These are phyloP conservation scores for Penicillium expansum DNA, from an alignment of 2,329 filamentous ascomycete genomes.

Conservation along the genomic window DNA sequence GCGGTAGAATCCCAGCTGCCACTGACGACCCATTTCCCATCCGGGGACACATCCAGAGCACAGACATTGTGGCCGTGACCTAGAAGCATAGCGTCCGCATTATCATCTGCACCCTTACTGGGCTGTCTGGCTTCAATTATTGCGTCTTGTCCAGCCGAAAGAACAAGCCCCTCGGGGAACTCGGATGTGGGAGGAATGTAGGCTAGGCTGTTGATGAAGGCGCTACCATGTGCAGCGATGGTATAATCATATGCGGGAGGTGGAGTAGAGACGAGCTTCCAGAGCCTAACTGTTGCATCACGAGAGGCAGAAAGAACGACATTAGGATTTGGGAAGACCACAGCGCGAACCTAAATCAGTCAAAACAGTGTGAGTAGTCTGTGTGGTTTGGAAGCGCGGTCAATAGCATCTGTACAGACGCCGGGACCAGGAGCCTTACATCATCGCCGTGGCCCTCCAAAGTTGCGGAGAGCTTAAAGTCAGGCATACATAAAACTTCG, in stretches of 20 bases:
- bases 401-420: constrained; percentile 15
- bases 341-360: constrained; percentile 72
- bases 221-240: constrained; percentile 74
- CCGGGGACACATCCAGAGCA: constrained; percentile 72
- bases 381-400: constrained; percentile 13
- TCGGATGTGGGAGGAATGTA: constrained; percentile 68
- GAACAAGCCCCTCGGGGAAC: constrained; percentile 74
- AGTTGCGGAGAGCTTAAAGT: constrained; percentile 91
- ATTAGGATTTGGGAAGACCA: constrained; percentile 71
- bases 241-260: constrained; percentile 72
- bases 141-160: constrained; percentile 86
- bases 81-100: constrained; percentile 80
- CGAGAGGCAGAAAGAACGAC: constrained; percentile 80
- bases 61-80: constrained; percentile 89
- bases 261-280: constrained; percentile 65
- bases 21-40: constrained; percentile 74
- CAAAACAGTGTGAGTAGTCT: constrained; percentile 59
- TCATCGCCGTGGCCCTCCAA: constrained; percentile 89
- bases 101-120: constrained; percentile 63
- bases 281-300: constrained; percentile 85
- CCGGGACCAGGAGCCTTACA: constrained; percentile 55
- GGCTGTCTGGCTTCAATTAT: constrained; percentile 87
- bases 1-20: constrained; percentile 92
- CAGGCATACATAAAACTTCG: constrained; percentile 57
- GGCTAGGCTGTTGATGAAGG: constrained; percentile 83